Conservation (phyloP, 1,284 basidiomycete genomes). For the Singerocomus inundabilis region DNA sequence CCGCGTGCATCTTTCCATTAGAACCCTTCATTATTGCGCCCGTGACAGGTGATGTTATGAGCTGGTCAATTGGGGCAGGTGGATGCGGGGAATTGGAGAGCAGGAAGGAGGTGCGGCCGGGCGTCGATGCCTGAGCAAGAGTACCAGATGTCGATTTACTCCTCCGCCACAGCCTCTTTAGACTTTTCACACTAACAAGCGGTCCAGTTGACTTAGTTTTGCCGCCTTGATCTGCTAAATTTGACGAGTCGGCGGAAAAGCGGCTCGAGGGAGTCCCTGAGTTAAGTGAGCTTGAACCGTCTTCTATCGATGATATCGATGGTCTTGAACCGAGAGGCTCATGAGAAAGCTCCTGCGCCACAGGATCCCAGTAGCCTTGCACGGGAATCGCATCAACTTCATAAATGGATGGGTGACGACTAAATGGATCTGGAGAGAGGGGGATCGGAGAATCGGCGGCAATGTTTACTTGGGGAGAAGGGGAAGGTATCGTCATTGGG, state of each 20-base stretch:
- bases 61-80: conserved; percentile 25
- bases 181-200: conserved; percentile 64
- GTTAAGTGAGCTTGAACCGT: conserved; percentile 11
- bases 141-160: conserved; percentile 51
- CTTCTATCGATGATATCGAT: conserved; percentile 27
- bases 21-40: conserved; percentile 6
- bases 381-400: conserved; percentile 31
- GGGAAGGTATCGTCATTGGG: conserved; percentile 37
- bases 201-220: conserved; percentile 25
- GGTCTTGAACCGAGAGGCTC: conserved; percentile 22
- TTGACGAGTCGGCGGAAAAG: conserved; percentile 69
- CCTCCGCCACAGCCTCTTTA: conserved; percentile 74
- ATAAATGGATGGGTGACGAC: conserved; percentile 57
- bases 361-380: conserved; percentile 43
- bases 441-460: conserved; percentile 56
- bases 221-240: conserved; percentile 33
- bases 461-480: conserved; percentile 21
- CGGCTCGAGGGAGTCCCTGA: conserved; percentile 50
- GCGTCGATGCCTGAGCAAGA: conserved; percentile 27
- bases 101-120: conserved; percentile 29
- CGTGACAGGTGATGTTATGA: conserved; percentile 14
- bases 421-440: conserved; percentile 76
- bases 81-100: conserved; percentile 13
- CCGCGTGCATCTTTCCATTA: conserved; percentile 33
- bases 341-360: conserved; percentile 22